Evolutionary conservation across 2,329 filamentous ascomycete genomes (phyloP).

Genomic region (Fusarium nematophilum): DNA sequence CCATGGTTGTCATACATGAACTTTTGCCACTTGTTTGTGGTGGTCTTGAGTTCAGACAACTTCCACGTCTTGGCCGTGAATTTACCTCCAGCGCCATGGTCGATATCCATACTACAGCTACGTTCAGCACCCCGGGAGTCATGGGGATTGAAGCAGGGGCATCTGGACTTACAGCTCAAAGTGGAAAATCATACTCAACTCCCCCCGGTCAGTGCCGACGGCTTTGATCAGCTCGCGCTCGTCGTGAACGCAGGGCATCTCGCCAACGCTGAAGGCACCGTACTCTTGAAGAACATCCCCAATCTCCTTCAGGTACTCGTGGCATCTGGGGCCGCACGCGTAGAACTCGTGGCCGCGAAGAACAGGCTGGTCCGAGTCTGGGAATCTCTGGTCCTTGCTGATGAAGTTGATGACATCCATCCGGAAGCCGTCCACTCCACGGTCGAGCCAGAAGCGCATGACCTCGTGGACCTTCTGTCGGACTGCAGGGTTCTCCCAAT

Average conservation of each 20-base stretch:
- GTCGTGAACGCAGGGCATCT: constrained; percentile 61
- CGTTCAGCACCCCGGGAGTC: constrained; percentile 5
- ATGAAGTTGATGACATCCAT: constrained; percentile 77
- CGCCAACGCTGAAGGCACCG: constrained; percentile 63
- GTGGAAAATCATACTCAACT: constrained; percentile 79
- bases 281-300: constrained; percentile 58
- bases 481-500: constrained; percentile 78
- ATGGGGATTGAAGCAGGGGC: neutral
- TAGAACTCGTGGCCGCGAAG: constrained; percentile 56
- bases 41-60: constrained; percentile 62
- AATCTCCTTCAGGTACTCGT: constrained; percentile 60
- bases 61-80: constrained; percentile 57
- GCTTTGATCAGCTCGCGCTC: constrained; percentile 56
- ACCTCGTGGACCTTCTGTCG: constrained; percentile 74
- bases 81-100: constrained; percentile 58
- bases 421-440: constrained; percentile 73
- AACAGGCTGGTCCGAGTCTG: constrained; percentile 56
- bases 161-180: constrained; percentile 67
- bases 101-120: constrained; percentile 58
- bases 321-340: constrained; percentile 63
- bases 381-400: constrained; percentile 69
- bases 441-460: constrained; percentile 80
- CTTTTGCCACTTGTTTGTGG: constrained; percentile 68
- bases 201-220: constrained; percentile 66
- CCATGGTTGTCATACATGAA: constrained; percentile 69